These are phyloP conservation scores for Ascochyta viciae-villosae DNA, from an alignment of 2,329 filamentous ascomycete species.

Conservation along the genomic window DNA sequence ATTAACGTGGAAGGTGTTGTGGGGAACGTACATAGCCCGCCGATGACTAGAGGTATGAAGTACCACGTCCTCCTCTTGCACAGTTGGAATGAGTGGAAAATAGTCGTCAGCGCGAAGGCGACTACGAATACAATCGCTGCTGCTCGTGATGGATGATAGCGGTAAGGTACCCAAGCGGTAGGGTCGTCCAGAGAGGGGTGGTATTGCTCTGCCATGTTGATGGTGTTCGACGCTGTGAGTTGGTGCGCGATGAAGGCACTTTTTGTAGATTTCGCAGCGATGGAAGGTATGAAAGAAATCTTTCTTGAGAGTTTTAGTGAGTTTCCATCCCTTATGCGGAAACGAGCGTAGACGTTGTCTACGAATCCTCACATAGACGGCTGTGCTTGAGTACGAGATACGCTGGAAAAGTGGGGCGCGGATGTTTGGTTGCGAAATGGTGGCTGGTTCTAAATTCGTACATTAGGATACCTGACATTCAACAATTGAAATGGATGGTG, in stretches of 20 bases:
- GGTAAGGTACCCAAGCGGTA: constrained; percentile 38
- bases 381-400: background rate
- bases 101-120: constrained; percentile 54
- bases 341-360: background rate
- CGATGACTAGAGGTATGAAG: constrained; percentile 59
- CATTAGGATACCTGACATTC: too few species aligned
- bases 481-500: too few species aligned
- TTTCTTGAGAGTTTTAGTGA: background rate
- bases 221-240: too few species aligned
- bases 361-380: background rate
- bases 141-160: constrained; percentile 54
- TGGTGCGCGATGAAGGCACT: too few species aligned
- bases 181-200: constrained; percentile 35
- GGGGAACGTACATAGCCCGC: constrained; percentile 47
- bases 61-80: constrained; percentile 56
- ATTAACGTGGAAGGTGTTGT: background rate
- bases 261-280: too few species aligned
- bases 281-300: too few species aligned
- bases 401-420: background rate
- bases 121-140: constrained; percentile 57
- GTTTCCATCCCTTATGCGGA: too few species aligned
- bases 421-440: too few species aligned
- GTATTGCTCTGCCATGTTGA: background rate
- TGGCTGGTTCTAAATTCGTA: too few species aligned
- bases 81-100: constrained; percentile 52